Conservation (phyloP, 192 early-diverging fungal species). For the Linnemannia schmuckeri region DNA sequence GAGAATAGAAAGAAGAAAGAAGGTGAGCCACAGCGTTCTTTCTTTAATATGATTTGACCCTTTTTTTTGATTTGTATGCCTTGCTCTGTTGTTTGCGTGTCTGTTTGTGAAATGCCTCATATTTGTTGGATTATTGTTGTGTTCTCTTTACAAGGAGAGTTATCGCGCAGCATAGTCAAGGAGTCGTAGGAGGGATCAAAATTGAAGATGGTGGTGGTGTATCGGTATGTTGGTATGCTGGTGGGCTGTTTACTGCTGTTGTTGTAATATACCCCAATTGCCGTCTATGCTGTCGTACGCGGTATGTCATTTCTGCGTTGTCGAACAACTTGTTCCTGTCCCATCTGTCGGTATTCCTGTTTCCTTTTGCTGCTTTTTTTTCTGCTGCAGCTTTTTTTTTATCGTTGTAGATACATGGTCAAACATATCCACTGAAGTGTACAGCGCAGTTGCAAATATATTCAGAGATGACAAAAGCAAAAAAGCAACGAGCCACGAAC, state of each 20-base stretch:
- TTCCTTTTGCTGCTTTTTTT: neutral
- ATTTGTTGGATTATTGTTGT: neutral
- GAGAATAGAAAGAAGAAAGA: conserved; percentile 5
- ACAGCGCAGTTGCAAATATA: conserved; percentile 1
- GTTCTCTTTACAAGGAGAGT: neutral
- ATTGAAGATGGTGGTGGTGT: neutral
- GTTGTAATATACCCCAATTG: neutral
- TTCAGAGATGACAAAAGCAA: conserved; percentile 8
- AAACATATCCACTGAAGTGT: neutral
- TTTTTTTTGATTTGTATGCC: neutral
- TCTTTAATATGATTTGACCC: neutral
- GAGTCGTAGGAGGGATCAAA: neutral
- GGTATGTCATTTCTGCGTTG: neutral
- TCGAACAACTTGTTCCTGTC: neutral
- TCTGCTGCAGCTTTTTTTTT: neutral
- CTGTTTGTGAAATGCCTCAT: neutral
- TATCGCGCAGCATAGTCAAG: neutral
- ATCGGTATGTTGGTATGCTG: neutral
- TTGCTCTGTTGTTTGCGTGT: neutral
- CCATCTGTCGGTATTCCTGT: neutral
- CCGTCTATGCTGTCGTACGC: neutral
- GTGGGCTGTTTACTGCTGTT: neutral
- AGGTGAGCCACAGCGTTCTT: neutral
- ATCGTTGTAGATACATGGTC: neutral
- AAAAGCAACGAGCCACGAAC: neutral